Evolutionary conservation across 2,329 filamentous ascomycete genomes (phyloP).

Genomic region (Alternaria infectoria): DNA sequence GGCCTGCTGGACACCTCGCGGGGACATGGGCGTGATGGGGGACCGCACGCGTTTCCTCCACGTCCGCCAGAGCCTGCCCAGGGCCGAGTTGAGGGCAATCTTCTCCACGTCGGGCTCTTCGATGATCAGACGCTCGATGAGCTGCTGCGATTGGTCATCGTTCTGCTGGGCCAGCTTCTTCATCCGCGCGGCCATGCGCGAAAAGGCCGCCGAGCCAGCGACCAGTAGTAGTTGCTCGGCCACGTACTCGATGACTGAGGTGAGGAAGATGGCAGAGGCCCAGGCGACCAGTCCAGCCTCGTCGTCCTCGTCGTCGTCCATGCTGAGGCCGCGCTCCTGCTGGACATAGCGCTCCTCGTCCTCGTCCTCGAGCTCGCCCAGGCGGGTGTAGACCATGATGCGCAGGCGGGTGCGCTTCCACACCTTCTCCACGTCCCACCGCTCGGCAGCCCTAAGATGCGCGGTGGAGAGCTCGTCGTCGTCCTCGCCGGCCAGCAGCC

Average conservation of each 20-base stretch:
- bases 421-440: constrained; percentile 89
- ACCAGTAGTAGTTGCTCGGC: constrained; percentile 90
- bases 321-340: constrained; percentile 69
- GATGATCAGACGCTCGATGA: constrained; percentile 74
- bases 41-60: constrained; percentile 85
- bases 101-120: constrained; percentile 93
- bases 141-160: constrained; percentile 60
- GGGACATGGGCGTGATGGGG: constrained; percentile 34
- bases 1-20: constrained; percentile 32
- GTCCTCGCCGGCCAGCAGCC: constrained; percentile 83
- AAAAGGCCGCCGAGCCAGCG: constrained; percentile 82
- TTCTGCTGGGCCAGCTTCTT: constrained; percentile 41
- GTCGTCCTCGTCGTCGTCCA: constrained; percentile 53
- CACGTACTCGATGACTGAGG: constrained; percentile 91
- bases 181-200: constrained; percentile 58
- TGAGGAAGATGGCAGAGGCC: constrained; percentile 92
- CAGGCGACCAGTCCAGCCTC: constrained; percentile 71
- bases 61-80: constrained; percentile 89
- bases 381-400: constrained; percentile 97
- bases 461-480: constrained; percentile 47
- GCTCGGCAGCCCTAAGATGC: constrained; percentile 50
- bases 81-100: constrained; percentile 83
- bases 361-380: constrained; percentile 97
- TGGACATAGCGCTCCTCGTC: constrained; percentile 91
- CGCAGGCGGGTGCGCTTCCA: constrained; percentile 93